Evolutionary conservation across 495 filamentous ascomycete genomes (phyloP).

Genomic region (Tuber brumale): DNA sequence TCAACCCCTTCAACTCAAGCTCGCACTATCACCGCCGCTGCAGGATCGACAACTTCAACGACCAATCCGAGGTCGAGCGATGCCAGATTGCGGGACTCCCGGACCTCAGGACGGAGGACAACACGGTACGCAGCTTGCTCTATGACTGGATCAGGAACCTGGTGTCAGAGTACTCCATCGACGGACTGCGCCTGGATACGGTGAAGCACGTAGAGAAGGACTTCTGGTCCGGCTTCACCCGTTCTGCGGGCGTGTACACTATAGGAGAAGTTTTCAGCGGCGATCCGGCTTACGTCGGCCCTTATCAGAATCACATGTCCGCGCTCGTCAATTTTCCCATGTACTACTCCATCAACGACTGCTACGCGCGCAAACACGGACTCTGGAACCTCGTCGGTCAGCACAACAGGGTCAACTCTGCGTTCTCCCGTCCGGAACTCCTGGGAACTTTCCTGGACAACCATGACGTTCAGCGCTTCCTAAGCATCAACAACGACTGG

Average conservation of each 20-base stretch:
- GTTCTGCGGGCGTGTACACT: slow-evolving; percentile 63
- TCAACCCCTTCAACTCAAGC: slow-evolving; percentile 59
- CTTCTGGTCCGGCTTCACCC: slow-evolving; percentile 61
- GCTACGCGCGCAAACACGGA: slow-evolving; percentile 55
- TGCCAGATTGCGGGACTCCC: slow-evolving; percentile 48
- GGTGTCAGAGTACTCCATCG: slow-evolving; percentile 64
- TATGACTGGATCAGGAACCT: slow-evolving; percentile 60
- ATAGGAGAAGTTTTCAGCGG: slow-evolving; percentile 65
- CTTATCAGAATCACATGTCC: slow-evolving; percentile 58
- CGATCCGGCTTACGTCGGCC: slow-evolving; percentile 54
- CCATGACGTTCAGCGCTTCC: slow-evolving; percentile 66
- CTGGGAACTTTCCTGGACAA: slow-evolving; percentile 74
- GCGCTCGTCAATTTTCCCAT: slow-evolving; percentile 66
- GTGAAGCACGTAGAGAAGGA: slow-evolving; percentile 63
- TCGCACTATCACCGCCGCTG: slow-evolving; percentile 65
- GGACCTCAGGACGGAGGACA: slow-evolving; percentile 61
- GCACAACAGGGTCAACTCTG: slow-evolving; percentile 32
- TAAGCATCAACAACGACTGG: slow-evolving; percentile 52
- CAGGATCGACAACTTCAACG: slow-evolving; percentile 55
- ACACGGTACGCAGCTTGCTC: slow-evolving; percentile 53
- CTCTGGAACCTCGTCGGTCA: slow-evolving; percentile 54
- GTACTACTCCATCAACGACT: slow-evolving; percentile 58
- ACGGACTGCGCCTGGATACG: slow-evolving; percentile 72
- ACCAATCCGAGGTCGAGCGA: slow-evolving; percentile 44
- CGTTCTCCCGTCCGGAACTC: slow-evolving; percentile 42